A percentile compares a stretch with the other conserved stretches of the same genome.
Evolutionary conservation across 805 yeast species (phyloP).

Genomic region (Candida koratica): DNA sequence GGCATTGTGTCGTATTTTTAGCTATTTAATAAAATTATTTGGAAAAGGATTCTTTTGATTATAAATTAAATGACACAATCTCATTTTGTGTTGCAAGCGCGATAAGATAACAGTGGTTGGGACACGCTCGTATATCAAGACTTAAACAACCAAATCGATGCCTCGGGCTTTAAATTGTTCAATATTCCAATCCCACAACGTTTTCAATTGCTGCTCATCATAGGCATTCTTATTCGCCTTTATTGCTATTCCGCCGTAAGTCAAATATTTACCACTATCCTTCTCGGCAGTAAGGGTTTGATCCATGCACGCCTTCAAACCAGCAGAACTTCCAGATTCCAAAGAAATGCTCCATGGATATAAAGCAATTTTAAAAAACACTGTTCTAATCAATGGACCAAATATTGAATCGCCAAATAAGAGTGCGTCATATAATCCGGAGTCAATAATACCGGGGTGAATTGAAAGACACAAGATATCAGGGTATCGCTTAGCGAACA

Average conservation of each 20-base stretch:
- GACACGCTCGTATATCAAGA: neutral
- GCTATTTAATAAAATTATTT: neutral
- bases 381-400: neutral
- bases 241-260: slow-evolving; percentile 29
- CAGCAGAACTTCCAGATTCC: slow-evolving; percentile 34
- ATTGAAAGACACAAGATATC: slow-evolving; percentile 31
- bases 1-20: slow-evolving; percentile 5
- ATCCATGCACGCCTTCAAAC: slow-evolving; percentile 34
- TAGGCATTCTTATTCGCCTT: slow-evolving; percentile 23
- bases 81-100: neutral
- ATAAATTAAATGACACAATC: slow-evolving; percentile 6
- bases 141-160: slow-evolving; percentile 3
- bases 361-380: slow-evolving; percentile 15
- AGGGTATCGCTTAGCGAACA: slow-evolving; percentile 26
- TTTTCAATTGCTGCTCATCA: slow-evolving; percentile 17
- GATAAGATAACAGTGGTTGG: slow-evolving; percentile 8
- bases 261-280: slow-evolving; percentile 29
- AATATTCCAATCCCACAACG: slow-evolving; percentile 28
- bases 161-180: slow-evolving; percentile 11
- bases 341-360: slow-evolving; percentile 23
- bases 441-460: slow-evolving; percentile 38
- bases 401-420: slow-evolving; percentile 4
- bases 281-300: slow-evolving; percentile 17
- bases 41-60: neutral
- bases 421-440: slow-evolving; percentile 27